These are phyloP conservation scores for Wallacemonas sp. DNA, from an alignment of 208 protist species.

Conservation along the genomic window DNA sequence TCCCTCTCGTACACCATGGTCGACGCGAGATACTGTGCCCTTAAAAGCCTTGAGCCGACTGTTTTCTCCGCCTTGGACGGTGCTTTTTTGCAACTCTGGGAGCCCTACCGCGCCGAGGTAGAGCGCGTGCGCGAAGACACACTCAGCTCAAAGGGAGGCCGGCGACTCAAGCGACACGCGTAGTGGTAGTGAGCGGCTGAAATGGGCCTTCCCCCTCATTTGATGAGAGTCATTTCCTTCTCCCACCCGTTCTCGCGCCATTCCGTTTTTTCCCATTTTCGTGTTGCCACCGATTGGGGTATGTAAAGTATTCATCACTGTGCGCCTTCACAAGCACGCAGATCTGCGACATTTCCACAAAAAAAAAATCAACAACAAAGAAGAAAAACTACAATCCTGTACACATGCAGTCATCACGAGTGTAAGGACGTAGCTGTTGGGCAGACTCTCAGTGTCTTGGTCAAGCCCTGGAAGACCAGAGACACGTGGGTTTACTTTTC, in stretches of 20 bases:
- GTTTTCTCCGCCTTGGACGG: conserved; percentile 73
- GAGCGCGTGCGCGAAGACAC: conserved; percentile 73
- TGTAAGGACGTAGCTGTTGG: no score
- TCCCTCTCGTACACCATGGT: conserved; percentile 71
- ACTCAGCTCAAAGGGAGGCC: conserved; percentile 46
- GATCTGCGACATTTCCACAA: no score
- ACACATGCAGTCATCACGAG: no score
- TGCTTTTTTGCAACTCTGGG: conserved; percentile 74
- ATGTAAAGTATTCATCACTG: no score
- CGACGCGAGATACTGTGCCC: conserved; percentile 58
- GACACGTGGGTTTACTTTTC: neutral
- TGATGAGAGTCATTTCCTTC: neutral
- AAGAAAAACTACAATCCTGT: no score
- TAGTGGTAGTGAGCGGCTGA: neutral
- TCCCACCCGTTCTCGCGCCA: neutral
- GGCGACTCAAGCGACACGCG: conserved; percentile 62
- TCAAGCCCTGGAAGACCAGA: no score
- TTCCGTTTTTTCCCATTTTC: no score
- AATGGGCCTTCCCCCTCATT: no score
- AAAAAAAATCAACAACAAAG: no score
- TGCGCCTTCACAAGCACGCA: no score
- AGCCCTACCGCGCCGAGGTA: conserved; percentile 80
- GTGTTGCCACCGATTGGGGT: no score
- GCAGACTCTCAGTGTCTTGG: no score
- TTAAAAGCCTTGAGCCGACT: conserved; percentile 81